Base-by-base conservation (phyloP, 495 filamentous ascomycete species). In the Cercophora sp. region DNA sequence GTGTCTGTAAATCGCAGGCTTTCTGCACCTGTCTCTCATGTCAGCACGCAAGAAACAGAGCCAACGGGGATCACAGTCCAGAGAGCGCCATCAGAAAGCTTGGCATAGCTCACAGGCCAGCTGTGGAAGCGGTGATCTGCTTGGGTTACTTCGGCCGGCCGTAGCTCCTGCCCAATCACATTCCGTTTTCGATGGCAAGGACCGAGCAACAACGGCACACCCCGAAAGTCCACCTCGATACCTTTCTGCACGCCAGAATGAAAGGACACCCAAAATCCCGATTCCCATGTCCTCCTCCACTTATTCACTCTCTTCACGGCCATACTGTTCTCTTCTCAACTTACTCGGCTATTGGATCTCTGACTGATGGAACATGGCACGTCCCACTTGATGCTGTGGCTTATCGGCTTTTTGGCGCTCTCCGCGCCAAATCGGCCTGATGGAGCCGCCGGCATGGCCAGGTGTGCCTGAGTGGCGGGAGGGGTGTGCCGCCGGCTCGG, bases 361-460 rank as follows among this genome's bases (percentile, higher is more conserved):
- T n/a, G n/a, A n/a, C n/a, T n/a, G n/a, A n/a, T n/a, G n/a, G n/a
- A n/a, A n/a, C n/a, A n/a, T n/a, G n/a, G n/a, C n/a, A n/a, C n/a
- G n/a, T n/a, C n/a, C n/a, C n/a, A n/a, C n/a, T 32, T 13, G 29
- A 32, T 32, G 29, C n/a, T n/a, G n/a, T n/a, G 48, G 48, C 36
- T 51, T 40, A 26, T 51, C 16, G 26, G 25, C n/a, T 27, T 41
- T 35, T 48, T 48, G 46, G 48, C 48, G 48, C 48, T 31, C 23
- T 5, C 13, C 36, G 48, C 48, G 37, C 36, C 36, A 51, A 51
- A 51, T 41, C 35, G 24, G 23, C 48, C 48, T 39, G 48, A 50
- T 50, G 48, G 48, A 51, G 48, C 48, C 48, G 48, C 48, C 48
- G 48, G 48, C 48, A 51, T 51, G 48, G 32, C 23, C 26, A 13